Evolutionary conservation across 78 protist species (phyloP), one percentile per base, ranked within the genome.

Genomic region (Chrysochromulina tobinii): DNA sequence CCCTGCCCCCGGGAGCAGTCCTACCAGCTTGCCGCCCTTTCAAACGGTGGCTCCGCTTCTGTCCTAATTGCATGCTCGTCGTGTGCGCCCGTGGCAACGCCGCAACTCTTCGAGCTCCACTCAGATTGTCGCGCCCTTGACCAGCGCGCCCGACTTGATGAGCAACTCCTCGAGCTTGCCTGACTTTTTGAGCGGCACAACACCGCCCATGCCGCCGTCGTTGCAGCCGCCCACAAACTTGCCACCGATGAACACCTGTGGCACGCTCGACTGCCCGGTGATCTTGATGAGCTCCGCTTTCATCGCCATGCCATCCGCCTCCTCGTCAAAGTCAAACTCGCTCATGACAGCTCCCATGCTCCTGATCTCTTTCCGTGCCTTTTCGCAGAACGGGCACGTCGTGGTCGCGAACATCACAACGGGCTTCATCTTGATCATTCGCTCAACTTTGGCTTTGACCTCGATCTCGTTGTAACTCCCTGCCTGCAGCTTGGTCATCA

Each of bases 201-300:
- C 81, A 55, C 81, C 81, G 81, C 81, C 81, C 81, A 73, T 0
- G 23, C 81, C 81, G 15, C 81, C 81, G 81, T 73, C 81, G 81
- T 73, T 73, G 57, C 57, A n/a, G 57, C 81, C 81, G 50, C 81
- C 81, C 11, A 48, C 55, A 48, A 73, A 73, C 20, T 73, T 9
- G 21, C 81, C 81, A 15, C 81, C 81, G 27, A 48, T 17, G 55
- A 73, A 73, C 55, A 73, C 57, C 18, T 9, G n/a, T 23, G 81
- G 81, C 54, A 73, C 81, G 55, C n/a, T 15, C 9, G 81, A 15
- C 21, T 21, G 81, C 21, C 81, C 81, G 2, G 55, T 48, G 81
- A 12, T 12, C 57, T n/a, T 18, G 23, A 14, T 55, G 55, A 73
- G 81, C 55, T 48, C 75, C 15, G 81, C 55, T 9, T 21, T 9